phyloP scores from a whole-genome alignment of 805 yeast species.

The Starmerella bombi region DNA sequence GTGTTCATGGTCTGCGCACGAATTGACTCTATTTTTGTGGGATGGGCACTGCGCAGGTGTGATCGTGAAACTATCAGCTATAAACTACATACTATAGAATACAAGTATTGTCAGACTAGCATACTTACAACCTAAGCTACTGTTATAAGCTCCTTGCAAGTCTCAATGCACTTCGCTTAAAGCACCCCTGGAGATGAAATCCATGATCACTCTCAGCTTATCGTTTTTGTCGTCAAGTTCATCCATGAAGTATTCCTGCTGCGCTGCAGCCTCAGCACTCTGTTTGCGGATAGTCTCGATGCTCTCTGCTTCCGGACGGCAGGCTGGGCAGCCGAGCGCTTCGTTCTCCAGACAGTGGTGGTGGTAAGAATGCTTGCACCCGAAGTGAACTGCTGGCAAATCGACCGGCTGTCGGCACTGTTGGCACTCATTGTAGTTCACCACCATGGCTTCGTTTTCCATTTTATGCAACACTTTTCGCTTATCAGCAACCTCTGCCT shows the following conservation, averaged over 20 bases:
- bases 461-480: conserved; percentile 41
- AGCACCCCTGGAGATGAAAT: conserved; percentile 79
- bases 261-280: conserved; percentile 49
- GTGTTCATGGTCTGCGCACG: too few relatives aligned
- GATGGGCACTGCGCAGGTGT: too few relatives aligned
- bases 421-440: conserved; percentile 52
- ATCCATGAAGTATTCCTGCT: conserved; percentile 49
- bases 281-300: conserved; percentile 43
- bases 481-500: conserved; percentile 47
- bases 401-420: conserved; percentile 55
- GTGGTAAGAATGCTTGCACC: conserved; percentile 78
- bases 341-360: conserved; percentile 46
- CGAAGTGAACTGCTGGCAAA: conserved; percentile 69
- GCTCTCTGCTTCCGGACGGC: conserved; percentile 59
- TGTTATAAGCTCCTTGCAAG: too few relatives aligned
- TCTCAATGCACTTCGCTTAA: too few relatives aligned
- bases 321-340: conserved; percentile 51
- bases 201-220: conserved; percentile 61
- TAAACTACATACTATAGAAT: too few relatives aligned
- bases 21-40: too few relatives aligned
- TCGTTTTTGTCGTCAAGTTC: conserved; percentile 42
- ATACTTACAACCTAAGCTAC: too few relatives aligned
- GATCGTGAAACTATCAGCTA: too few relatives aligned
- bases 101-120: too few relatives aligned
- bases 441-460: conserved; percentile 35